phyloP scores from a whole-genome alignment of 2,329 filamentous ascomycete species.

The Xylariaceae sp. region DNA sequence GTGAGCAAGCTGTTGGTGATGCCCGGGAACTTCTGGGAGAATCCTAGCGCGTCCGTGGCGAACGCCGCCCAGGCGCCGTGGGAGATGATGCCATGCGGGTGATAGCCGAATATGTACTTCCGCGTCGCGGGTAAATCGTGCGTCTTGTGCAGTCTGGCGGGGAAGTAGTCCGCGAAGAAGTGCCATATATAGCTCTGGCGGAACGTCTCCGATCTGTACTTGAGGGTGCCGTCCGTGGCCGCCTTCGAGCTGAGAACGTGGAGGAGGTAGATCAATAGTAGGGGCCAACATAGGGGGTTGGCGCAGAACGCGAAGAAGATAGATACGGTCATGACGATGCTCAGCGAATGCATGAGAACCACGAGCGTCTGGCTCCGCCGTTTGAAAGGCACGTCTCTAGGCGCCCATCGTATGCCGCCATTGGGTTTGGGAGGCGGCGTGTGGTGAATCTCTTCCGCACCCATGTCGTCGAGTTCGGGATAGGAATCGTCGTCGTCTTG shows the following conservation, averaged over 20 bases:
- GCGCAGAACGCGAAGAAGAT: constrained; percentile 87
- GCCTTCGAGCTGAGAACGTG: constrained; percentile 77
- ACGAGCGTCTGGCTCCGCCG: constrained; percentile 73
- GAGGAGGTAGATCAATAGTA: constrained; percentile 69
- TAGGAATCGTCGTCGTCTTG: constrained; percentile 32
- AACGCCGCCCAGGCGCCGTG: constrained; percentile 94
- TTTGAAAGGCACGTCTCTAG: constrained; percentile 65
- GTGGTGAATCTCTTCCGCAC: constrained; percentile 27
- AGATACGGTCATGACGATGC: constrained; percentile 65
- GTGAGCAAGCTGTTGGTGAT: constrained; percentile 93
- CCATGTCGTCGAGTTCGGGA: constrained; percentile 33
- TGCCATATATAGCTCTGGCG: constrained; percentile 74
- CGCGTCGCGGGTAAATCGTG: constrained; percentile 70
- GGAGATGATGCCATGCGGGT: constrained; percentile 95
- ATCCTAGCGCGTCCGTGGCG: constrained; percentile 82
- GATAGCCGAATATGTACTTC: constrained; percentile 96
- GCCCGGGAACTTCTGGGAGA: constrained; percentile 80
- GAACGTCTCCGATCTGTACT: constrained; percentile 67
- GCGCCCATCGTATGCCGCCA: constrained; percentile 73
- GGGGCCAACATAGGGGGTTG: constrained; percentile 87
- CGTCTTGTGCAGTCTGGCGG: constrained; percentile 80
- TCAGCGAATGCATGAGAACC: constrained; percentile 67
- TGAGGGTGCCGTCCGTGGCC: constrained; percentile 68
- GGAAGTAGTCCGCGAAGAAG: constrained; percentile 89
- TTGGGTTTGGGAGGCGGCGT: constrained; percentile 22